Evolutionary conservation across 1,139 yeast genomes (phyloP).

Genomic region (Candida neerlandica): DNA sequence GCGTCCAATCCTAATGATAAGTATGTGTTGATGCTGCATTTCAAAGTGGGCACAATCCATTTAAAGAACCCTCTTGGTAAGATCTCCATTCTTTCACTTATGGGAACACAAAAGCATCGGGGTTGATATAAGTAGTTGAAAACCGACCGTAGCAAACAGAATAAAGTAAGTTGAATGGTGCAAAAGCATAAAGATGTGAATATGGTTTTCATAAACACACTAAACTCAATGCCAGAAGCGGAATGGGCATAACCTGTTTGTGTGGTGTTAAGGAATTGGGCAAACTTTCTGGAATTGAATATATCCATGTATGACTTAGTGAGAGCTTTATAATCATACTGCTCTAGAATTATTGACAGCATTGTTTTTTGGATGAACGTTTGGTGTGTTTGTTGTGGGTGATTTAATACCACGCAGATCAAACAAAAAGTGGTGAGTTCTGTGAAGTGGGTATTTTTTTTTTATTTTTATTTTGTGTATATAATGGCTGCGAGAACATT

Average conservation of each 20-base stretch:
- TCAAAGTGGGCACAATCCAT: conserved; percentile 51
- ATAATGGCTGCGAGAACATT: background rate
- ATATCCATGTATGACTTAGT: conserved; percentile 30
- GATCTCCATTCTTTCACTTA: conserved; percentile 38
- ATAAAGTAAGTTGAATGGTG: conserved; percentile 51
- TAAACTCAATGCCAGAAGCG: conserved; percentile 42
- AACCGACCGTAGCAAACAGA: conserved; percentile 51
- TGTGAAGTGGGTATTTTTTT: background rate
- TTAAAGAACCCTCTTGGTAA: conserved; percentile 44
- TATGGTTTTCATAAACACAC: conserved; percentile 49
- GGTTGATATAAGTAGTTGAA: conserved; percentile 60
- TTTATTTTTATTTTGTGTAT: background rate
- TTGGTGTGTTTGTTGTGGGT: background rate
- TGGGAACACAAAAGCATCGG: conserved; percentile 46
- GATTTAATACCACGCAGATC: background rate
- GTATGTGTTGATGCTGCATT: conserved; percentile 44
- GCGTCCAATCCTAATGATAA: conserved; percentile 62
- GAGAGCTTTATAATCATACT: conserved; percentile 27
- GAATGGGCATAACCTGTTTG: conserved; percentile 58
- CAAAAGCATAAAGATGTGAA: conserved; percentile 55
- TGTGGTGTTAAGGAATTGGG: conserved; percentile 53
- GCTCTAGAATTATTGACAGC: conserved; percentile 17
- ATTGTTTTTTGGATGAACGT: background rate
- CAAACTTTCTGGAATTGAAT: conserved; percentile 30
- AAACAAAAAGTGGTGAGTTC: background rate